phyloP scores from a whole-genome alignment of 192 early-diverging fungal species.

The Gigaspora rosea region DNA sequence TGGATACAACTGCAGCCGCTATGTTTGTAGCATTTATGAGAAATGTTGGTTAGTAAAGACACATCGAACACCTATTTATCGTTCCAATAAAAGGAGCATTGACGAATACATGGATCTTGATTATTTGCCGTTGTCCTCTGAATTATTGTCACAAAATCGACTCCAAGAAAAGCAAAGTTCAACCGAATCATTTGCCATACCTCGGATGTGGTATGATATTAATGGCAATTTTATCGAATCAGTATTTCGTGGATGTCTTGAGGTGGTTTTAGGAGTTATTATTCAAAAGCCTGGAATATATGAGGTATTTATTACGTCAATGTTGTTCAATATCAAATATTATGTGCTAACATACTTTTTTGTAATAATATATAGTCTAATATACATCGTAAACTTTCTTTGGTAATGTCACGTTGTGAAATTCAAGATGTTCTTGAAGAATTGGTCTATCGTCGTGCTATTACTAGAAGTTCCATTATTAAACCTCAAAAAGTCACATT shows the following conservation, averaged over 20 bases:
- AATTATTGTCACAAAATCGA: background rate
- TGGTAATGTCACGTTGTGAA: slow-evolving; percentile 37
- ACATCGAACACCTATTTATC: background rate
- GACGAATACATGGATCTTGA: background rate
- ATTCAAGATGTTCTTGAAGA: slow-evolving; percentile 33
- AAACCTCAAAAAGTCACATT: slow-evolving; percentile 32
- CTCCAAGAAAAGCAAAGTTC: background rate
- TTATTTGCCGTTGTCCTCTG: background rate
- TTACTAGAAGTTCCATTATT: slow-evolving; percentile 3
- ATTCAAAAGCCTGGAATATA: slow-evolving; percentile 35
- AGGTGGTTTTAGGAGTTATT: slow-evolving; percentile 33
- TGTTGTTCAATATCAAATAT: background rate
- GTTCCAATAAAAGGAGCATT: background rate
- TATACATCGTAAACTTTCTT: slow-evolving; percentile 32
- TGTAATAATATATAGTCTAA: slow-evolving; percentile 23
- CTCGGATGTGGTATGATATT: slow-evolving; percentile 40
- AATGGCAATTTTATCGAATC: slow-evolving; percentile 36
- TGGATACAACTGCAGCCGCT: slow-evolving; percentile 16
- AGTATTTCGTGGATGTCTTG: slow-evolving; percentile 36
- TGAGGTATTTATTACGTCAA: slow-evolving; percentile 15
- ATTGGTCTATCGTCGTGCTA: slow-evolving; percentile 18
- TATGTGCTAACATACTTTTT: background rate
- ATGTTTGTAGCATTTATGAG: slow-evolving; percentile 26
- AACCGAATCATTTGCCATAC: slow-evolving; percentile 4
- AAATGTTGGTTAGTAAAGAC: slow-evolving; percentile 10